Conservation (phyloP, 306 rosid genomes). For the Cucurbita ficifolia region DNA sequence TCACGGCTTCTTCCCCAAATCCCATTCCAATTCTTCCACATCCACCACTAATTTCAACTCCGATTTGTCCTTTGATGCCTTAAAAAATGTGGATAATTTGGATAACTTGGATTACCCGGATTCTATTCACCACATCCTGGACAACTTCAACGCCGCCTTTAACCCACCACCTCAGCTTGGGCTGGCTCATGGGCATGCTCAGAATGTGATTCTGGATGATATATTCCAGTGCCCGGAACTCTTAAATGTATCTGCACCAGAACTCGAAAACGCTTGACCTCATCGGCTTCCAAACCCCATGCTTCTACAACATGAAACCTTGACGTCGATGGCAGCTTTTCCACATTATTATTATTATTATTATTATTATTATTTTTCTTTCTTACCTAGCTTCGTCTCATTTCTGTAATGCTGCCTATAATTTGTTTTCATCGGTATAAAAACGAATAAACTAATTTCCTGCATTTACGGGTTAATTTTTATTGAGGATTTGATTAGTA, state of each 20-base stretch:
- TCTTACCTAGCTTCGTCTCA: neutral
- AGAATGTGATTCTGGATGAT: neutral
- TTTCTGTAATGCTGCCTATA: neutral
- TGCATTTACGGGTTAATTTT: neutral
- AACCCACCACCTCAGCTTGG: neutral
- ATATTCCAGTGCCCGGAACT: neutral
- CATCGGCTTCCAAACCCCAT: too few species aligned
- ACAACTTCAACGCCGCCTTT: slow-evolving; percentile 6
- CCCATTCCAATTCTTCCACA: neutral
- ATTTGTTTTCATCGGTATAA: neutral
- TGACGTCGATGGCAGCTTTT: too few species aligned
- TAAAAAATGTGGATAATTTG: neutral
- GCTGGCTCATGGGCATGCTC: neutral
- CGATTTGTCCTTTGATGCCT: neutral
- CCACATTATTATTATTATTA: too few species aligned
- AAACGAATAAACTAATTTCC: neutral
- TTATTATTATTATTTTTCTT: too few species aligned
- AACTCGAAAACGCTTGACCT: neutral
- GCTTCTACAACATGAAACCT: neutral
- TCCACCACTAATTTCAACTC: neutral
- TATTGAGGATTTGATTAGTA: neutral
- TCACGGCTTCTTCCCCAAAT: neutral
- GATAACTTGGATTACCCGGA: neutral
- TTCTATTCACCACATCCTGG: neutral
- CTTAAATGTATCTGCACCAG: neutral